Conservation (phyloP, 768 basidiomycete genomes). For the Leccinum longicurvipes region DNA sequence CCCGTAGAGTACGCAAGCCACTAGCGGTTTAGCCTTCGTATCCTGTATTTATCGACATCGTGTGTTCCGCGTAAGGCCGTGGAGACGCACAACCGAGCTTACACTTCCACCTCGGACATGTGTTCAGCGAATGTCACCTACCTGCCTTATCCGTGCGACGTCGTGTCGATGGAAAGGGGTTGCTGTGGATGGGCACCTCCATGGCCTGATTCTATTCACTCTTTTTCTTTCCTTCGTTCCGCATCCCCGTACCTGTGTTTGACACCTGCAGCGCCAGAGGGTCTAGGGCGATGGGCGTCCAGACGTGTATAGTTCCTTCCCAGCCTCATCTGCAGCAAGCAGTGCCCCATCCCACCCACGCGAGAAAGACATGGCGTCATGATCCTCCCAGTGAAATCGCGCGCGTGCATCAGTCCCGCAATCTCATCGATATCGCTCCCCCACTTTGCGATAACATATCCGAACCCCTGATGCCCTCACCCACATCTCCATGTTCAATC, state of each 20-base stretch:
- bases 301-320: background rate
- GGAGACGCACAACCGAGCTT: background rate
- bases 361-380: slow-evolving; percentile 8
- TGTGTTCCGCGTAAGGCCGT: slow-evolving; percentile 7
- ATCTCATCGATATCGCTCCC: slow-evolving; percentile 22
- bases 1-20: background rate
- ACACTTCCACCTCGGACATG: slow-evolving; percentile 4
- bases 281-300: slow-evolving; percentile 13
- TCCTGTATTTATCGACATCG: slow-evolving; percentile 4
- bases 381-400: slow-evolving; percentile 2
- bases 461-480: background rate
- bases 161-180: slow-evolving; percentile 18
- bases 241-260: slow-evolving; percentile 8
- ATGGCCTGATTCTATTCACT: slow-evolving; percentile 3
- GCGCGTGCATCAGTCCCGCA: slow-evolving; percentile 5
- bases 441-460: background rate
- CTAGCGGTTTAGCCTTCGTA: background rate
- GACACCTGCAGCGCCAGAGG: no score
- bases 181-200: slow-evolving; percentile 14
- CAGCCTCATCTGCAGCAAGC: background rate
- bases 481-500: background rate
- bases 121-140: background rate
- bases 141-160: slow-evolving; percentile 15
- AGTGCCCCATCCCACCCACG: background rate
- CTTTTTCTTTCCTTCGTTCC: slow-evolving; percentile 11